phyloP scores from a whole-genome alignment of 176 grass and related monocot genomes.

The Tuctoria greenei region DNA sequence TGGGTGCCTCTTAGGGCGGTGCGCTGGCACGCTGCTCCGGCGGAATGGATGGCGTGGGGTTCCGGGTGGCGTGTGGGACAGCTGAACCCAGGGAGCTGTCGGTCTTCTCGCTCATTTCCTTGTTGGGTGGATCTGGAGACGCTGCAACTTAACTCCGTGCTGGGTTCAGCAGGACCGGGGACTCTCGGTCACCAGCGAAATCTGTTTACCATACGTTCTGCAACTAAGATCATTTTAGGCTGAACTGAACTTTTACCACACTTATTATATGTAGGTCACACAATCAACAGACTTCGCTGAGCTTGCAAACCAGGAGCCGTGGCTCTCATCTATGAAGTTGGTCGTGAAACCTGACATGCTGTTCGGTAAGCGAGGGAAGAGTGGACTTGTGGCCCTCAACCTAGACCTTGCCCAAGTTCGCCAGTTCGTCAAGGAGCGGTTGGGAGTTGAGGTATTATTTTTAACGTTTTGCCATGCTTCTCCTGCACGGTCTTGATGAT shows the following conservation, averaged over 20 bases:
- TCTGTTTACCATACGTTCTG: background rate
- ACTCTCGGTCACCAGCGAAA: no score
- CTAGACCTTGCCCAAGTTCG: slow-evolving; percentile 81
- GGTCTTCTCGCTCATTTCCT: no score
- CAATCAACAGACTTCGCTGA: slow-evolving; percentile 84
- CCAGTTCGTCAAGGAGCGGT: slow-evolving; percentile 83
- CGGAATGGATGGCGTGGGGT: background rate
- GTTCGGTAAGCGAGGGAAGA: slow-evolving; percentile 98
- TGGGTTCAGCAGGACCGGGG: no score
- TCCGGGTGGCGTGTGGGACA: background rate
- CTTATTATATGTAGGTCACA: slow-evolving; percentile 56
- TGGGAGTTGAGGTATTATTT: slow-evolving; percentile 70
- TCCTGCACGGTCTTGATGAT: background rate
- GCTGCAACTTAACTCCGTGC: no score
- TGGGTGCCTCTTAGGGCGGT: no score
- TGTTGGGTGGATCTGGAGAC: no score
- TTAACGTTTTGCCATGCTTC: background rate
- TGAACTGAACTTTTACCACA: slow-evolving; percentile 10
- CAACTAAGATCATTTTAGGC: background rate
- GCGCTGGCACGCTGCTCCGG: no score
- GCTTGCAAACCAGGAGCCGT: slow-evolving; percentile 71
- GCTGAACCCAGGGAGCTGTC: no score
- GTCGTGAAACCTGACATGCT: slow-evolving; percentile 99
- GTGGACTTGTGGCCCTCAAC: slow-evolving; percentile 90
- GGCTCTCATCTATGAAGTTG: slow-evolving; percentile 88